Percentiles rank a stretch among this genome's conserved stretches.
These are phyloP conservation scores for Mucor lusitanicus DNA, from an alignment of 371 early-diverging fungal genomes.

Conservation along the genomic window DNA sequence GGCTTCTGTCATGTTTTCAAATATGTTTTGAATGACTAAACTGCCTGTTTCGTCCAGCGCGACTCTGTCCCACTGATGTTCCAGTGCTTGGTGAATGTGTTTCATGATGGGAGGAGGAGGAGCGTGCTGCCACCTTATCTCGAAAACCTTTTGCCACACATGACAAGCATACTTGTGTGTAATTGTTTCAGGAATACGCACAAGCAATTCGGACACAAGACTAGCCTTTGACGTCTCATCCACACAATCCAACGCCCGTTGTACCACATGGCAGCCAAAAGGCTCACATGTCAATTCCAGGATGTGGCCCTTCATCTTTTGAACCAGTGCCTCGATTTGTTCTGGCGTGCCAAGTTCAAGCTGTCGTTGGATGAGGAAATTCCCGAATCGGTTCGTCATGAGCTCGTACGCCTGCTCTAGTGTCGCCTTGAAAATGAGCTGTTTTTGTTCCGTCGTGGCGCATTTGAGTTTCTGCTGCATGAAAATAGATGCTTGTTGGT, in stretches of 20 bases:
- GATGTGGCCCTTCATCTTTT: constrained; percentile 66
- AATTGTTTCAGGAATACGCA: constrained; percentile 68
- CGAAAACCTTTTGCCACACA: constrained; percentile 81
- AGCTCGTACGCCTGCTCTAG: constrained; percentile 57
- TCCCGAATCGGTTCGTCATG: constrained; percentile 80
- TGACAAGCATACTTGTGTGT: constrained; percentile 80
- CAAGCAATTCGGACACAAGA: constrained; percentile 65
- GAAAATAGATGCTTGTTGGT: constrained; percentile 77
- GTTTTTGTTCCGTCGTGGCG: constrained; percentile 54
- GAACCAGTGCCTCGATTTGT: constrained; percentile 58
- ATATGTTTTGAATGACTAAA: constrained; percentile 80
- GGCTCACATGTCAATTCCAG: constrained; percentile 69
- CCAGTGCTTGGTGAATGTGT: constrained; percentile 59
- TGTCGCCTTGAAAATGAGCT: constrained; percentile 63
- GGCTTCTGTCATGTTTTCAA: constrained; percentile 67
- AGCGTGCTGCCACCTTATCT: constrained; percentile 60
- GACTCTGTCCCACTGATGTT: constrained; percentile 67
- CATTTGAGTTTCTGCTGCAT: constrained; percentile 74
- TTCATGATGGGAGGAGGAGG: constrained; percentile 53
- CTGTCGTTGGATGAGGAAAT: constrained; percentile 75
- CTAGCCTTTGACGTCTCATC: constrained; percentile 60
- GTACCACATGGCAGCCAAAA: constrained; percentile 82
- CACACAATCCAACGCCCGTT: constrained; percentile 71
- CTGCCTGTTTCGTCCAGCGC: constrained; percentile 80
- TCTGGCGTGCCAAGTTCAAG: constrained; percentile 67